Evolutionary conservation across 2,329 filamentous ascomycete genomes (phyloP), one percentile per base, ranked within the genome.

Genomic region (Pestalotiopsis sp.): DNA sequence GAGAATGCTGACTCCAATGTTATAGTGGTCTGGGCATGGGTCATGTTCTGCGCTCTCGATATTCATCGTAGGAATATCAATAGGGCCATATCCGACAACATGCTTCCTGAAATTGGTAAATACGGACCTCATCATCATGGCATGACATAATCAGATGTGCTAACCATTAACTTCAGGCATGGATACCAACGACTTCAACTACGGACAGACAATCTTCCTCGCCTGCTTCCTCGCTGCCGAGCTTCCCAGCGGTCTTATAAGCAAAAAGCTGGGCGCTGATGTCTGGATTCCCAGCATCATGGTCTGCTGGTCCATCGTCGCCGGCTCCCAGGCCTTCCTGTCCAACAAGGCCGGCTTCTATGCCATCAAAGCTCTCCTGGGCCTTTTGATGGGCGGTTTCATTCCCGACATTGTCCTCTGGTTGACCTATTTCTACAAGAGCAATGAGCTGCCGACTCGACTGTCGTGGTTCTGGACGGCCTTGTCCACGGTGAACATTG

Each of bases 371-470:
- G 74, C 74, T 0, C 71, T 80, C 1, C 76, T 88, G 0, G 86
- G 84, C 4, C 76, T 88, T 2, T 80, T 87, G 65, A 83, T 87
- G 76, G 87, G 87, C 25, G 88, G 88, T 0, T 91, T 91, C 71
- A 90, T 91, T 64, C 88, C 88, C 0, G 88, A 90, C 69, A 88
- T 88, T 25, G 86, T 92, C 14, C 81, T 92, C 0, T 94, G 91
- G 78, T 82, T 93, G 4, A 90, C 88, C 3, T 94, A 94, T 78
- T 95, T 91, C 79, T 95, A 94, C 80, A 94, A 88, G 60, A 88
- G 88, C 0, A 85, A 85, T 66, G 92, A 94, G 76, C 82, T 95
- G 0, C 91, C 92, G 0, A 85, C 87, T 12, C 86, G 92, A 1
- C 80, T 94, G 20, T 88, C 88, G 72, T 88, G 84, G 77, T 94